These are phyloP conservation scores for Russula sp. DNA, from an alignment of 768 basidiomycete species.

Conservation along the genomic window DNA sequence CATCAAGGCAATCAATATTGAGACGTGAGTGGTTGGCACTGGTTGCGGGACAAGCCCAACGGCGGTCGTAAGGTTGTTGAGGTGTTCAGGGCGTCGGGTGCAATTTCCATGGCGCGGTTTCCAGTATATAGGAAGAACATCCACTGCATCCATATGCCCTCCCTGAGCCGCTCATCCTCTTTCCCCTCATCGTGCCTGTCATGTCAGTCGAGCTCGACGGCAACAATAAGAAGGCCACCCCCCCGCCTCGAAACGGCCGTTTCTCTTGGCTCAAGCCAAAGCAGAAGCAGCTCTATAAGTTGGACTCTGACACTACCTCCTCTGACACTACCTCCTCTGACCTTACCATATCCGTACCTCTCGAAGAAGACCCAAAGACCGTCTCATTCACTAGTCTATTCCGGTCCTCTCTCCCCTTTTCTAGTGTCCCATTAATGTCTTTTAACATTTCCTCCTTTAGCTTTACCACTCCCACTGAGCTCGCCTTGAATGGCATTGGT, in stretches of 20 bases:
- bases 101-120: too few relatives aligned
- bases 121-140: too few relatives aligned
- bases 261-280: constrained; percentile 9
- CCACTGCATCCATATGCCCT: too few relatives aligned
- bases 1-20: too few relatives aligned
- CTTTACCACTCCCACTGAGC: constrained; percentile 65
- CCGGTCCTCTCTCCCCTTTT: constrained; percentile 11
- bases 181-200: neutral
- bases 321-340: neutral
- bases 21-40: too few relatives aligned
- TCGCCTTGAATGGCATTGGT: constrained; percentile 60
- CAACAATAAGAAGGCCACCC: neutral
- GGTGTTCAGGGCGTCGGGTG: too few relatives aligned
- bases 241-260: neutral
- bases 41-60: too few relatives aligned
- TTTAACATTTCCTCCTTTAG: constrained; percentile 32
- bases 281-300: neutral
- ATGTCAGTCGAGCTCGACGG: constrained; percentile 1
- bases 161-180: neutral
- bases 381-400: constrained; percentile 31
- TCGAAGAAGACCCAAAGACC: constrained; percentile 20
- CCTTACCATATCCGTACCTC: neutral
- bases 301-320: neutral
- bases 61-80: too few relatives aligned
- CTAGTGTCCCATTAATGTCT: neutral